Base-by-base conservation (phyloP, 1,139 yeast species). In the Taphrina deformans region DNA sequence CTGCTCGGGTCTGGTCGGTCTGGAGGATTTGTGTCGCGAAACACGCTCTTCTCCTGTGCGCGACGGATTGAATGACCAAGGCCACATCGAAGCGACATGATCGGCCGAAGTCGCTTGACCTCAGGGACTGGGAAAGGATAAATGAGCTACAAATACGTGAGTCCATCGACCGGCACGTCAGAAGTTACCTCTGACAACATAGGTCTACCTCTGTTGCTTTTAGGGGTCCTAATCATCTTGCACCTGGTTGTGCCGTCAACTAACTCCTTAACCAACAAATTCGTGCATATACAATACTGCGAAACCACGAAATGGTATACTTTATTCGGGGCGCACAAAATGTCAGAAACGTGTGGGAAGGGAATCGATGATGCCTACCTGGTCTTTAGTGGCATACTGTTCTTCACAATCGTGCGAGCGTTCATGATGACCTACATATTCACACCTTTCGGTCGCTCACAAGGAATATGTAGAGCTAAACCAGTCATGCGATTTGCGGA, bases 401-500 rank as follows among this genome's bases (percentile, higher is more conserved):
- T 80, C 21, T 78, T 87, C 66, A 82, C 87, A 0, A 82, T 88
- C 68, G 73, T 86, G 52, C 79, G 96, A 69, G 82, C 89, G 2
- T 75, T 81, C 31, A 72, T 84, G 52, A 86, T 89, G 85, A 80
- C 82, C 65, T 83, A 79, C 71, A 70, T 83, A 10, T 81, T 87
- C 66, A 79, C 78, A 60, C 92, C 92, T 18, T 72, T 85, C 67
- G 91, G 90, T 44, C 66, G 73, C n/a, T 68, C 73, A 50, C 76
- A 79, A 65, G 78, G 82, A 18, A 84, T 88, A 66, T 75, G 75
- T 51, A 78, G 82, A 1, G 74, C 73, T 16, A 85, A 83, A 72
- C 83, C 86, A 1, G 78, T 79, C 53, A 82, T 82, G 62, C 80
- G 97, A 68, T 90, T 88, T 72, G 87, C 90, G 64, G 97, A 91